Evolutionary conservation across 257 asterid genomes (phyloP).

Genomic region (Gentiana dahurica): DNA sequence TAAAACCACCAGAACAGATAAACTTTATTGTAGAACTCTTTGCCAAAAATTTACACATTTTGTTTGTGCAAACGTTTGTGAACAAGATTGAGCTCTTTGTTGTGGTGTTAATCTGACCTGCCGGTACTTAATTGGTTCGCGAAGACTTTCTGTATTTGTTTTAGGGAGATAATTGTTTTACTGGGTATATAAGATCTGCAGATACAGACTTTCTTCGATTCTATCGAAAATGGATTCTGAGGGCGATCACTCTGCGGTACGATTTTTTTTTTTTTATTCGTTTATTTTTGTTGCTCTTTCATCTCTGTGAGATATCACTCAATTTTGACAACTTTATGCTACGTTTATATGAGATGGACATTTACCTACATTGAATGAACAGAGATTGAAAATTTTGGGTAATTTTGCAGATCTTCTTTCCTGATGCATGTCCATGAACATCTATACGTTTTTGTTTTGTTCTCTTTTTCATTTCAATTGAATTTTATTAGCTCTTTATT

Average conservation of each 20-base stretch:
- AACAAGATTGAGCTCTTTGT: too few species aligned
- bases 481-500: background rate
- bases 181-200: too few species aligned
- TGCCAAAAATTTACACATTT: too few species aligned
- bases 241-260: slow-evolving; percentile 51
- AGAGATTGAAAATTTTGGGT: background rate
- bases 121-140: too few species aligned
- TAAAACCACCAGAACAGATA: slow-evolving; percentile 82
- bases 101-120: too few species aligned
- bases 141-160: too few species aligned
- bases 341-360: too few species aligned
- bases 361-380: too few species aligned
- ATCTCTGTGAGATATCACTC: too few species aligned
- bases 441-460: background rate
- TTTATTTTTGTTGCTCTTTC: background rate
- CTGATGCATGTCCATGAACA: background rate
- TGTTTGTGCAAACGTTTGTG: too few species aligned
- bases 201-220: background rate
- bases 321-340: too few species aligned
- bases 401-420: slow-evolving; percentile 22
- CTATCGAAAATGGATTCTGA: slow-evolving; percentile 26
- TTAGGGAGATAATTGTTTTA: too few species aligned
- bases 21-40: slow-evolving; percentile 12
- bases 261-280: background rate
- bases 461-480: background rate